These are phyloP conservation scores for Musa acuminata DNA, from an alignment of 176 grass and related monocot genomes.

Conservation along the genomic window DNA sequence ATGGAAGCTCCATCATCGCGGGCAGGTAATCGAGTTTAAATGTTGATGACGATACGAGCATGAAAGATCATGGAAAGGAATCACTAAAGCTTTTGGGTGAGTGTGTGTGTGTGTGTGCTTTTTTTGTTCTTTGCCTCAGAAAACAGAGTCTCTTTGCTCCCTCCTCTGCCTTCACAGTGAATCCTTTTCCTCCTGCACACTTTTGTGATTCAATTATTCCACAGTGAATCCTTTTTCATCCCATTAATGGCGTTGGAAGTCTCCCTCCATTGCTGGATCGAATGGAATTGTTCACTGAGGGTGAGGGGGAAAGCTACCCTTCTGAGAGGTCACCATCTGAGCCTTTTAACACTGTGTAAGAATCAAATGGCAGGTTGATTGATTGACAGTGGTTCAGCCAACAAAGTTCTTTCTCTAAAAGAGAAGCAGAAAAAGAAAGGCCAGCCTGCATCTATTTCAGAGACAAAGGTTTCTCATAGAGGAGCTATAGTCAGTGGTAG, in stretches of 20 bases:
- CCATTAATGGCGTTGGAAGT: no score
- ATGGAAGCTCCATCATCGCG: no score
- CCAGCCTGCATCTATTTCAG: not conserved
- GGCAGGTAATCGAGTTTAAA: no score
- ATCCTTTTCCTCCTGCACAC: conserved; percentile 1
- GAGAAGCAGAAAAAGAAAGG: no score
- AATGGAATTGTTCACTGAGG: no score
- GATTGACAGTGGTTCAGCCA: no score
- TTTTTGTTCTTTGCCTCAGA: not conserved
- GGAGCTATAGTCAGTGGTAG: not conserved
- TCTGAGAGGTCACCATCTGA: conserved; percentile 19
- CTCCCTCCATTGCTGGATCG: no score
- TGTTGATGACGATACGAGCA: no score
- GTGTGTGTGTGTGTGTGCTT: no score
- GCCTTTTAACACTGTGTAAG: conserved; percentile 13
- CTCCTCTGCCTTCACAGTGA: conserved; percentile 22
- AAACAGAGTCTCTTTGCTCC: not conserved
- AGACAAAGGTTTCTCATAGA: not conserved
- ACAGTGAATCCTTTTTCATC: no score
- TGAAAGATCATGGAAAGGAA: not conserved
- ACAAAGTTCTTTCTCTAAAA: not conserved
- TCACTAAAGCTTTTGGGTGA: conserved; percentile 14
- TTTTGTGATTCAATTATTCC: not conserved
- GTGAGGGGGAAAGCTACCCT: no score
- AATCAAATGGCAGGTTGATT: conserved; percentile 9